These are phyloP conservation scores for Ormosia emarginata DNA, from an alignment of 306 rosid genomes.

Conservation along the genomic window DNA sequence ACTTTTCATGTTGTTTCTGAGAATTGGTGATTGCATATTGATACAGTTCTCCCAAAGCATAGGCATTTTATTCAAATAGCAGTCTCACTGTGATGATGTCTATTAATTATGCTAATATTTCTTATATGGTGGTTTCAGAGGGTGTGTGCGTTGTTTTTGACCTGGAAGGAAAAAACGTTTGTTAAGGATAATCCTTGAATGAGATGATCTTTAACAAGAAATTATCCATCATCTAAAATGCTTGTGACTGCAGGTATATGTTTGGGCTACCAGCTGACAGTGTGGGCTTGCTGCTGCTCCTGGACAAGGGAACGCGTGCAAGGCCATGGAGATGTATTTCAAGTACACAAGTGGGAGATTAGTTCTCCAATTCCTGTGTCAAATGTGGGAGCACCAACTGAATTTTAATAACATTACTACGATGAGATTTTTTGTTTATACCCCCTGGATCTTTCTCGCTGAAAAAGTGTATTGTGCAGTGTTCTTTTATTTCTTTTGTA, in stretches of 20 bases:
- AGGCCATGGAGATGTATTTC: conserved; percentile 81
- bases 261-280: conserved; percentile 54
- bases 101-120: conserved; percentile 3
- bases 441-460: conserved; percentile 35
- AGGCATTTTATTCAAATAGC: neutral
- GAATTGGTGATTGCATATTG: neutral
- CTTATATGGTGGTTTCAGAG: neutral
- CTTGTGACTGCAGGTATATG: conserved; percentile 56
- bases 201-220: neutral
- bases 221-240: conserved; percentile 19
- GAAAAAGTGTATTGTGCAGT: conserved; percentile 47
- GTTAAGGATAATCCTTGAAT: neutral
- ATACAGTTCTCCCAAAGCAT: neutral
- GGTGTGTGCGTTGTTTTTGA: conserved; percentile 2
- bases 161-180: neutral
- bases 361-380: conserved; percentile 26
- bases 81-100: neutral
- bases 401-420: conserved; percentile 23
- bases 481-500: conserved; percentile 42
- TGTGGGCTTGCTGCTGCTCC: conserved; percentile 73
- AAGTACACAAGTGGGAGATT: conserved; percentile 59
- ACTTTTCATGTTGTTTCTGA: neutral
- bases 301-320: conserved; percentile 54
- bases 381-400: conserved; percentile 26
- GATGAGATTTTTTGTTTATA: conserved; percentile 4